Base-by-base conservation (phyloP, 2,329 filamentous ascomycete genomes). In the Pseudocercospora cruenta region DNA sequence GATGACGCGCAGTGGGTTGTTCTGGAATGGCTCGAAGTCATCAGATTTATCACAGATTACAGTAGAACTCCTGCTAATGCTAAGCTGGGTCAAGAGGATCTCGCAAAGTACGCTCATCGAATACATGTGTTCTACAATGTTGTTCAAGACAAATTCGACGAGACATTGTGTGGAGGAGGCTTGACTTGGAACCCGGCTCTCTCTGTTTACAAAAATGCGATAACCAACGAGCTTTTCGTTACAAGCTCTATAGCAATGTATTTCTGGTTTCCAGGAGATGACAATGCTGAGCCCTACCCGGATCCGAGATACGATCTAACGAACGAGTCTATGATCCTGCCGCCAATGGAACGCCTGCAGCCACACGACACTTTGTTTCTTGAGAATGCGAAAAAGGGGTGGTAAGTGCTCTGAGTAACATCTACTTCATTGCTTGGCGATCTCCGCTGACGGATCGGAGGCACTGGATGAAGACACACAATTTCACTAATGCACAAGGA, bases 171-270 rank as follows among this genome's bases (percentile, higher is more conserved):
- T 73, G 86, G 86, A 5, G 94, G 94, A 24, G 94, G 94, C 53
- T 96, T 98, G 91, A 86, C 88, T 14, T 98, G 94, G 94, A 96
- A 92, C 70, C 93, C 93, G 2, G 87, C 88, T 19, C 80, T 95
- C 43, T 80, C 85, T 24, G 91, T 93, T 0, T 98, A 98, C 82
- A 98, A 98, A 77, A 98, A 98, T 74, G 93, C 94, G 69, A 96
- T 98, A 72, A 98, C 94, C 24, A 98, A 98, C 75, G 89, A 98
- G 78, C 86, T 98, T 0, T 98, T 88, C 80, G 91, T 97, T 65
- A 86, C 94, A 0, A 92, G 92, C 0, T 96, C 92, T 19, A 87
- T 95, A 33, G 87, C 86, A 47, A 98, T 98, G 94, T 97, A 97
- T 76, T 85, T 96, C 2, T 87, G 94, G 76, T 96, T 93, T 69